Evolutionary conservation across 2,329 filamentous ascomycete genomes (phyloP), one percentile per base, ranked within the genome.

Genomic region (Ascochyta clinopodiicola): DNA sequence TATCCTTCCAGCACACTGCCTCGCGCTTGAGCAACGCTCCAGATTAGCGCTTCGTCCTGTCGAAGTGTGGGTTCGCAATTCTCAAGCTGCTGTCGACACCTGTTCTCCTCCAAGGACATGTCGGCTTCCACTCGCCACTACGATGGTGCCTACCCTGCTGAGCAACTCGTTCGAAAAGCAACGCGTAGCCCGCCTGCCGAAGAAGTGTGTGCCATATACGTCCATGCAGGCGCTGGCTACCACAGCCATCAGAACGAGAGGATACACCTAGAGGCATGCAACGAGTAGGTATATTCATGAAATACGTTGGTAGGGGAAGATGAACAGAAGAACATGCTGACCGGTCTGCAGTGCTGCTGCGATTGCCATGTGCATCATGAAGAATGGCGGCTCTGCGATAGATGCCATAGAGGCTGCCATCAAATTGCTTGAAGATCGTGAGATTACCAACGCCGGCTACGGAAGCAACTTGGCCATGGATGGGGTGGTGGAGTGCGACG

Each of bases 401-500:
- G 92, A 98, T 70, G 95, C 93, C 15, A 89, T 97, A 21, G 95
- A 97, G 75, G 88, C 90, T 45, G 92, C 95, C 27, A 87, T 99
- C 68, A 91, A 89, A 64, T 82, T 91, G 19, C 86, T 99, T 17
- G 95, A 99, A 77, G 91, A 99, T 72, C 88, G 90, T 53, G 92
- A 97, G 68, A 96, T 99, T 63, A 99, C 96, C 32, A 99, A 99
- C 74, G 91, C 94, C 34, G 95, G 95, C 0, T 98, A 90, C 72
- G 95, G 96, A 42, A 99, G 95, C 77, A 99, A 99, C 68, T 80
- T 99, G 22, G 88, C 91, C 39, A 90, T 96, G 60, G 89, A 97
- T 64, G 95, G 95, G 1, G 85, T 87, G 1, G 95, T 98, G 12
- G 95, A 99, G 75, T 96, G 93, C 66, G 95, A 99, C 79, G 95